Evolutionary conservation across 2,329 filamentous ascomycete species (phyloP).

Genomic region (Celoporthe dispersa): DNA sequence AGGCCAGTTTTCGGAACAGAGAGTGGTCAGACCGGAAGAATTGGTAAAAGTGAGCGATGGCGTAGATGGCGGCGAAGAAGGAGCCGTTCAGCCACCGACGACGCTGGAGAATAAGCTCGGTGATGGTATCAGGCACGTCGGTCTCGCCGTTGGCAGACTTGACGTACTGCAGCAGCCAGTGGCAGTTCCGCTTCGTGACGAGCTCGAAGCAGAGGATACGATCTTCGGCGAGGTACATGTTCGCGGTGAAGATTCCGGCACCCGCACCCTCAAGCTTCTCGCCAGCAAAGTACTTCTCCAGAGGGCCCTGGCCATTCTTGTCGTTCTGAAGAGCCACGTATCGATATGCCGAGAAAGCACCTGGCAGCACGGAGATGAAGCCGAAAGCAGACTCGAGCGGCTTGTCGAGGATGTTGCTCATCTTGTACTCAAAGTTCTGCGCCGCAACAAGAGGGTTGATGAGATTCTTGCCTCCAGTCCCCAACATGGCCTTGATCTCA

Average conservation of each 20-base stretch:
- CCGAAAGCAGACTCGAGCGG: slow-evolving; percentile 96
- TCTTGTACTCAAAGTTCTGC: slow-evolving; percentile 99
- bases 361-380: slow-evolving; percentile 94
- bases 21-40: slow-evolving; percentile 94
- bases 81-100: slow-evolving; percentile 97
- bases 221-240: slow-evolving; percentile 99
- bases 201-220: slow-evolving; percentile 98
- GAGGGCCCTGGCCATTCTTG: slow-evolving; percentile 83
- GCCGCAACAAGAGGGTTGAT: slow-evolving; percentile 93
- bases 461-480: slow-evolving; percentile 80
- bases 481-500: slow-evolving; percentile 98
- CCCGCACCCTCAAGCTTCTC: slow-evolving; percentile 30
- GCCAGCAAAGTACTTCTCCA: slow-evolving; percentile 31
- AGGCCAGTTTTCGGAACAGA: slow-evolving; percentile 82
- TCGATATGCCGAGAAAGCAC: slow-evolving; percentile 97
- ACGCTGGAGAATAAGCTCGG: slow-evolving; percentile 93
- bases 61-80: slow-evolving; percentile 97
- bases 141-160: slow-evolving; percentile 97
- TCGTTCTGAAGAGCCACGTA: slow-evolving; percentile 96
- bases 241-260: slow-evolving; percentile 82
- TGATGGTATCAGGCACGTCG: slow-evolving; percentile 91
- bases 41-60: slow-evolving; percentile 92
- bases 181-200: slow-evolving; percentile 94
- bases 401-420: slow-evolving; percentile 99
- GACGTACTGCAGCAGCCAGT: slow-evolving; percentile 97